Evolutionary conservation across 768 basidiomycete genomes (phyloP), one percentile per base, ranked within the genome.

Genomic region (Mycena amicta): DNA sequence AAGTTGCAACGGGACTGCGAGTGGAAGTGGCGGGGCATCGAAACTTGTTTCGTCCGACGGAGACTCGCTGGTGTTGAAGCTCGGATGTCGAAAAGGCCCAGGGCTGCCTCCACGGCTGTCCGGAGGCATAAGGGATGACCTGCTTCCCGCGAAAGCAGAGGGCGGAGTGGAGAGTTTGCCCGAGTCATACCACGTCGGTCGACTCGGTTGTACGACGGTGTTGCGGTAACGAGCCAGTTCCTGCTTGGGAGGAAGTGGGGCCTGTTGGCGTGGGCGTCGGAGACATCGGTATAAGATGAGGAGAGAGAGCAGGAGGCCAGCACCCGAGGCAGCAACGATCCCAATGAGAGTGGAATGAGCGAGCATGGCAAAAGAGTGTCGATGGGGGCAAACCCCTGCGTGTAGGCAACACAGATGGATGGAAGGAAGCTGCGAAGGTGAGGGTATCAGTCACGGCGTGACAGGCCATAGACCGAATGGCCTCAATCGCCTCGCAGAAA

Each of bases 181-280:
- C 6, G 63, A 49, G 37, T 69, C 66, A 39, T 64, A 63, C 66
- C 69, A 72, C 12, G 67, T 67, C 47, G 53, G 22, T 20, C 55
- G 50, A 26, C 60, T 63, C 52, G 55, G 50, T 8, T 43, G 33
- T 33, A 23, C 31, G 5, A 27, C 23, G 8, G 25, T 80, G 77
- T 28, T 79, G 79, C 87, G 80, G 53, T 83, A 81, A 62, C 83
- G 83, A 4, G 87, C 85, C 23, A 89, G 81, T 16, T 84, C 82
- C 61, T 88, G 88, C 12, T 83, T 76, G 15, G 85, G 88, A 0
- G 88, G 88, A 0, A 89, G 75, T 3, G 88, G 88, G 0, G 68
- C 73, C 1, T 77, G 67, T 26, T 68, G 65, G 18, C 67, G 59
- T 11, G 69, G 62, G 45, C 74, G 74, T 37, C 73, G 72, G 52